Base-by-base conservation (phyloP, 306 rosid genomes). In the barrel medic (Medicago truncatula) region DNA sequence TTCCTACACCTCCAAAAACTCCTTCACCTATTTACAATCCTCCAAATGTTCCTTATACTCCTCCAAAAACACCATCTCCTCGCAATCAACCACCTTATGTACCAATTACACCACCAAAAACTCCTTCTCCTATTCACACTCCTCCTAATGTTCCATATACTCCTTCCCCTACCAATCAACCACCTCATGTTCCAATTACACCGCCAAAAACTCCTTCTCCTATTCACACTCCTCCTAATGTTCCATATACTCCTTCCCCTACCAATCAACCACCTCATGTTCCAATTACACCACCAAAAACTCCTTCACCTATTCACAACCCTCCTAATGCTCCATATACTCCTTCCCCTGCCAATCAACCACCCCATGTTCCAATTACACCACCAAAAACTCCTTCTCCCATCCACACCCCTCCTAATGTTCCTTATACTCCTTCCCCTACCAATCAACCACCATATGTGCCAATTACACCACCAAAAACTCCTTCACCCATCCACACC, bases 191-290 rank as follows among this genome's bases (percentile, higher is more conserved):
- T 5, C 74, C 67, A 28, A 28, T 4, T 1, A 28, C 43, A 34
- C 74, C 83, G 5, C 78, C 83, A 4, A 58, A 23, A 46, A 3
- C 70, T 2, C 81, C 81, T 47, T 69, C 81, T 2, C 70, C 70
- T 16, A 9, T 0, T 15, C 56, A 62, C 17, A 7, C 1, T 0
- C 63, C 79, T 34, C 70, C 78, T 4, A 43, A 7, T 49, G 72
- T 71, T 52, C 74, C 83, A 36, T 25, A 46, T 11, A 61, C 82
- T 40, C 14, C 81, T 2, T 47, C 56, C 2, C 56, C 56, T 5
- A 0, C 8, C 1, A 49, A 49, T 6, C 3, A 49, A 49, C 56
- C 18, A 49, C 56, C 56, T 0, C 6, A 25, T 44, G 36, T 34
- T 1, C 72, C 79, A 59, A 25, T 23, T 0, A 60, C 20, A 0